Percentiles rank a stretch among this genome's conserved stretches.
Conservation (phyloP, 805 yeast species). For the Wickerhamomyces rabaulensis region DNA sequence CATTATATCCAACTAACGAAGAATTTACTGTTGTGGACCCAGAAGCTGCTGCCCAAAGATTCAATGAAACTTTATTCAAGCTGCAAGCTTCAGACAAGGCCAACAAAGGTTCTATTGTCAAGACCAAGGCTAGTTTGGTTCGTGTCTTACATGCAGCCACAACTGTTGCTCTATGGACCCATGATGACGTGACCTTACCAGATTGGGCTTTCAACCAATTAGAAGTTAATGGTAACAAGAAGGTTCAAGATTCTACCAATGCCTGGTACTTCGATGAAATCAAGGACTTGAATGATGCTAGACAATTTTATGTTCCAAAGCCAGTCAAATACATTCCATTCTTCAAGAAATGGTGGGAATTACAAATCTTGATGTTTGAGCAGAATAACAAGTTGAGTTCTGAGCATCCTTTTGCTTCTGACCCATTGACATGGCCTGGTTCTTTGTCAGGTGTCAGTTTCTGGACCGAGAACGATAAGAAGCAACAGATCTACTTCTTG, state of each 20-base stretch:
- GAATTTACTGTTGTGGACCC: conserved; percentile 75
- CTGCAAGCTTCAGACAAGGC: conserved; percentile 56
- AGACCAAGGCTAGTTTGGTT: conserved; percentile 65
- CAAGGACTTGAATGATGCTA: conserved; percentile 53
- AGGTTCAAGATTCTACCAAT: conserved; percentile 59
- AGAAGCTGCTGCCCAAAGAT: conserved; percentile 53
- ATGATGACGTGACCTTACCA: conserved; percentile 75
- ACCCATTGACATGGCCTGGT: conserved; percentile 89
- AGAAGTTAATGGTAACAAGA: conserved; percentile 94
- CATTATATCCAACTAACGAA: conserved; percentile 85
- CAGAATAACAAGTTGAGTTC: conserved; percentile 85
- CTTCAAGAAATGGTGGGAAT: conserved; percentile 81
- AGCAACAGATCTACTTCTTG: conserved; percentile 78
- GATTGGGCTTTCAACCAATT: conserved; percentile 93
- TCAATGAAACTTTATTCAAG: conserved; percentile 74
- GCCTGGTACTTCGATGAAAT: conserved; percentile 76
- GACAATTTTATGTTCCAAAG: conserved; percentile 64
- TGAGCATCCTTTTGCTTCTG: conserved; percentile 94
- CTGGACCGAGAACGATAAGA: conserved; percentile 73
- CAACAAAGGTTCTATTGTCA: conserved; percentile 44
- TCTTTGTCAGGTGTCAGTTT: conserved; percentile 88
- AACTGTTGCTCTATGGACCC: conserved; percentile 92
- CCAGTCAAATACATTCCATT: conserved; percentile 61
- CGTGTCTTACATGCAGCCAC: conserved; percentile 79
- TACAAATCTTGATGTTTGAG: conserved; percentile 83